These are phyloP conservation scores for Candida mattraensis DNA, from an alignment of 805 yeast species.

Conservation along the genomic window DNA sequence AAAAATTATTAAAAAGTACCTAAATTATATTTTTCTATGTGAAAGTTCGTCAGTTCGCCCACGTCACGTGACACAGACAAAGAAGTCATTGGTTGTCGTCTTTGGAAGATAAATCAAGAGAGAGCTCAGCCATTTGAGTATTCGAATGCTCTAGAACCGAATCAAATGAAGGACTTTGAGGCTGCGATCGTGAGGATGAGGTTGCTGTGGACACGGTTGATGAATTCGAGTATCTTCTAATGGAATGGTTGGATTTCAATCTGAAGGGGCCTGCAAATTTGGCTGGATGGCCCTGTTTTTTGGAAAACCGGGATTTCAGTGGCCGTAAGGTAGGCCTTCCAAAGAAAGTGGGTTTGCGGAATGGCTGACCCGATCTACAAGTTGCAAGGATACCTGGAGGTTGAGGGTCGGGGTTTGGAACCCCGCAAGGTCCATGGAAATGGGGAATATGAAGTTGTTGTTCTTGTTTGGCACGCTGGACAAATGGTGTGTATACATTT, in stretches of 20 bases:
- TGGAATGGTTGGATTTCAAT: constrained; percentile 9
- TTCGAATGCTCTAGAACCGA: constrained; percentile 8
- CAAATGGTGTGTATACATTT: constrained; percentile 22
- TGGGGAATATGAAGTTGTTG: not conserved
- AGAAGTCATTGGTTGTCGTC: no score
- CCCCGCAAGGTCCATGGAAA: constrained; percentile 13
- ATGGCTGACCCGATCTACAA: no score
- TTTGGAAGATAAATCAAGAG: no score
- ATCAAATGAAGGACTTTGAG: constrained; percentile 10
- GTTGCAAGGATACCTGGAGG: not conserved
- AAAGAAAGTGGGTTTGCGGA: constrained; percentile 6
- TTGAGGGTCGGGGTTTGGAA: constrained; percentile 7
- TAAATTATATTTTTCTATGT: no score
- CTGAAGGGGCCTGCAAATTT: constrained; percentile 8
- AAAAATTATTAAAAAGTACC: no score
- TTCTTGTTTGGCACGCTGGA: constrained; percentile 15
- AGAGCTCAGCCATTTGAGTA: constrained; percentile 8
- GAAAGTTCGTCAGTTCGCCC: no score
- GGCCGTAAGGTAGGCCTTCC: constrained; percentile 12
- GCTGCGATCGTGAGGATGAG: constrained; percentile 7
- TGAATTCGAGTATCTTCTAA: constrained; percentile 10
- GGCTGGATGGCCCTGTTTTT: constrained; percentile 6
- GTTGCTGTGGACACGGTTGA: constrained; percentile 11
- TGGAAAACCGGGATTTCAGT: constrained; percentile 14
- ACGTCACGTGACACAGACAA: no score